Base-by-base conservation (phyloP, 164 flowering plant species). In the Vitis rupestris region DNA sequence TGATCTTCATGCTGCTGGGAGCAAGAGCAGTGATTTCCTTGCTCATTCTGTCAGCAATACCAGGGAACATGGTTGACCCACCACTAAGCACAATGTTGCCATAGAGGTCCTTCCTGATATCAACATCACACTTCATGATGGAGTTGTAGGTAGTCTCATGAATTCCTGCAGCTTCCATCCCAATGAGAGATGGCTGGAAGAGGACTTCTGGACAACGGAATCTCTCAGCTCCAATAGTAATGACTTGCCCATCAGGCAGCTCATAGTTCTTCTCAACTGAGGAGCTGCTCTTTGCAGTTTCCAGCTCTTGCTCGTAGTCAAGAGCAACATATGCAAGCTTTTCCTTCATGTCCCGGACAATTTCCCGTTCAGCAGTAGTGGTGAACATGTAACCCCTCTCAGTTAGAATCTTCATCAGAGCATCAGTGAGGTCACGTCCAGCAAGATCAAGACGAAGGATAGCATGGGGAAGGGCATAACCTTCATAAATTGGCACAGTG, bases 81-180 rank as follows among this genome's bases (percentile, higher is more conserved):
- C 85, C 85, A 75, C 85, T 82, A 64, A 82, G 85, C 62, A 82
- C 85, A 69, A 81, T 81, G 80, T 81, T 81, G n/a, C 84, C 84
- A 65, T 81, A 81, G 10, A 81, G 75, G 70, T 81, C 84, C 80
- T 81, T 81, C 65, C 84, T 78, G 70, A 81, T 81, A 76, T 81
- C 84, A 44, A 81, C 85, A 66, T 82, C 85, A 68, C 85, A 79
- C 78, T 82, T 82, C 85, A 82, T 82, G 71, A 82, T 82, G 27
- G 84, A 81, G 76, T 79, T 81, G 72, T 81, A 81, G 54, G 84
- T 81, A 44, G 84, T 81, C 74, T 81, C 84, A 12, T 81, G 84
- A 23, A 81, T 81, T 10, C 84, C 84, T 56, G 84, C 78, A 60
- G 84, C 80, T 77, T 82, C 85, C 85, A 82, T 82, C 17, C 85